These are phyloP conservation scores for Babesia sp. DNA, from an alignment of 169 alveolate genomes.

Conservation along the genomic window DNA sequence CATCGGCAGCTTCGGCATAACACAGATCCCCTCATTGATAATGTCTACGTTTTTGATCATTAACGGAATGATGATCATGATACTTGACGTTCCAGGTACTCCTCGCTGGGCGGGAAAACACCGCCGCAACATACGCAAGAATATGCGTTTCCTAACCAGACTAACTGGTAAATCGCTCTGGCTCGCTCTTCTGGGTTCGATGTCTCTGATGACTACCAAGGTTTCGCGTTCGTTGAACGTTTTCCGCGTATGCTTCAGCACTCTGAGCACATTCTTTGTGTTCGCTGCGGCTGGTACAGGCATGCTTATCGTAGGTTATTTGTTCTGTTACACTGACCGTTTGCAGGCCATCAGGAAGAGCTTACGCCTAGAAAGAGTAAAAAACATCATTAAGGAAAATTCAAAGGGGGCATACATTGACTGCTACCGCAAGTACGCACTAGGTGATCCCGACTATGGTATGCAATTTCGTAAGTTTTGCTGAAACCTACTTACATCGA, in stretches of 20 bases:
- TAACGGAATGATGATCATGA: conserved; percentile 84
- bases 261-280: conserved; percentile 68
- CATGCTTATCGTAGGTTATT: conserved; percentile 74
- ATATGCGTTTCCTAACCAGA: conserved; percentile 83
- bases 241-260: conserved; percentile 47
- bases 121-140: conserved; percentile 79
- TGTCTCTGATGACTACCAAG: conserved; percentile 51
- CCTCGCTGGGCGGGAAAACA: conserved; percentile 91
- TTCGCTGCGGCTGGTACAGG: conserved; percentile 83
- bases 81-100: conserved; percentile 88
- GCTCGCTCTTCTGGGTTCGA: conserved; percentile 80
- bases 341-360: conserved; percentile 80
- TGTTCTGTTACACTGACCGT: background rate
- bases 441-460: conserved; percentile 88
- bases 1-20: conserved; percentile 49
- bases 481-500: background rate
- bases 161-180: conserved; percentile 86
- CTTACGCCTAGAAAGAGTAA: conserved; percentile 85
- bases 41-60: conserved; percentile 61
- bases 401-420: conserved; percentile 85
- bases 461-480: conserved; percentile 81
- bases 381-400: conserved; percentile 74
- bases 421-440: conserved; percentile 84
- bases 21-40: conserved; percentile 51
- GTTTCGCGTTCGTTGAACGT: conserved; percentile 29